phyloP scores from a whole-genome alignment of 2,329 filamentous ascomycete genomes.

The Fusarium devonianum region DNA sequence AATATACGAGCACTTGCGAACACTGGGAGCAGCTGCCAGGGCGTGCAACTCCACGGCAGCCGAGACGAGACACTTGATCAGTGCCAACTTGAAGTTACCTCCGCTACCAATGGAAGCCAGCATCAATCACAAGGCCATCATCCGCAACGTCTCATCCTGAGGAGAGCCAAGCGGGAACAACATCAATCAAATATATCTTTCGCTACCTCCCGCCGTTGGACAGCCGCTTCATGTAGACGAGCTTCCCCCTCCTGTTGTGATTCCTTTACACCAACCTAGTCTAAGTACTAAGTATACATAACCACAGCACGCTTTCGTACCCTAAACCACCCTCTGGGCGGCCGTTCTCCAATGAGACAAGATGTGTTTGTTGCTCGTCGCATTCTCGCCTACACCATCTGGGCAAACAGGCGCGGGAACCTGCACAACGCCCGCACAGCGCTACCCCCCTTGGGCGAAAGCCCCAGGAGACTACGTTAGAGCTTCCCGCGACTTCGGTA shows the following conservation, averaged over 20 bases:
- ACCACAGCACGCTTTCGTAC: constrained; percentile 6
- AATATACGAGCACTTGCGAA: no score
- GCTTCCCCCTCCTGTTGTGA: neutral
- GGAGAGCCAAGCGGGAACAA: constrained; percentile 3
- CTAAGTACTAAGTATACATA: constrained; percentile 15
- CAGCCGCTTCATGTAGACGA: constrained; percentile 22
- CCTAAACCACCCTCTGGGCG: neutral
- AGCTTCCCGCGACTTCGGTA: constrained; percentile 20
- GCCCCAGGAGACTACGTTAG: no score
- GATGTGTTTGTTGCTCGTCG: constrained; percentile 9
- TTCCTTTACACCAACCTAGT: constrained; percentile 12
- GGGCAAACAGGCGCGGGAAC: constrained; percentile 23
- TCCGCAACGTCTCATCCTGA: constrained; percentile 17
- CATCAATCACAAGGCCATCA: neutral
- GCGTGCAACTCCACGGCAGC: neutral
- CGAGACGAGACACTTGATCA: neutral
- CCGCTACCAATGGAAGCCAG: neutral
- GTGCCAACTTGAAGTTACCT: neutral
- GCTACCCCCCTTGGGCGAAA: neutral
- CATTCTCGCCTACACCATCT: constrained; percentile 18
- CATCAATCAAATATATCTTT: constrained; percentile 8
- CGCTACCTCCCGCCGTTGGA: constrained; percentile 1
- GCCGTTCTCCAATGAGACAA: no score
- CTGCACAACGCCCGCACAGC: constrained; percentile 1
- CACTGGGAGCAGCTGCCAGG: constrained; percentile 15